These are phyloP conservation scores for Lophium mytilinum DNA, from an alignment of 495 filamentous ascomycete species.

Conservation along the genomic window DNA sequence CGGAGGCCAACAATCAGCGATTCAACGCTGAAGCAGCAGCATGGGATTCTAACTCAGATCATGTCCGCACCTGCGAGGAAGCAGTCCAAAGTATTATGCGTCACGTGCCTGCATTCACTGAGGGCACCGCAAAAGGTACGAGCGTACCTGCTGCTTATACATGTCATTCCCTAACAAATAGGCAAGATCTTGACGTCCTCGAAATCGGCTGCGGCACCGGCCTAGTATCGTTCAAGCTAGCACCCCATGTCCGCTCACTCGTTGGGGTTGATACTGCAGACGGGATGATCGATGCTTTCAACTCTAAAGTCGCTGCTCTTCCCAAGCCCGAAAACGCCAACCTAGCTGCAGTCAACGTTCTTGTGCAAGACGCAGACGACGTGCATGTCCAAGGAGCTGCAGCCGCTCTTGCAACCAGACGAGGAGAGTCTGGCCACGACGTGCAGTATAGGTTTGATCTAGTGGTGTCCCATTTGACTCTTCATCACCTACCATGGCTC, in stretches of 20 bases:
- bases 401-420: constrained; percentile 13
- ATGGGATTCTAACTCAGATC: constrained; percentile 23
- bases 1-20: constrained; percentile 15
- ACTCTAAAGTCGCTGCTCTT: constrained; percentile 32
- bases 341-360: constrained; percentile 20
- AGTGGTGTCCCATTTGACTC: constrained; percentile 43
- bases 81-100: constrained; percentile 22
- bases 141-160: neutral
- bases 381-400: constrained; percentile 21
- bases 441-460: constrained; percentile 38
- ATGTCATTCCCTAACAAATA: neutral
- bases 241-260: constrained; percentile 34
- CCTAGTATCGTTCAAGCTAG: constrained; percentile 42
- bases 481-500: constrained; percentile 47
- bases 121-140: constrained; percentile 19
- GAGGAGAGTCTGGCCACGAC: constrained; percentile 21
- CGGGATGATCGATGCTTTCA: constrained; percentile 47
- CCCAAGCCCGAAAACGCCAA: constrained; percentile 32
- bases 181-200: constrained; percentile 36
- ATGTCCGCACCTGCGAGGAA: constrained; percentile 7
- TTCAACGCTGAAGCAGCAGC: constrained; percentile 25
- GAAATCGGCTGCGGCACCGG: constrained; percentile 54
- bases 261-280: constrained; percentile 44
- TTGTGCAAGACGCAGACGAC: constrained; percentile 23
- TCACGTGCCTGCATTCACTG: constrained; percentile 14